These are phyloP conservation scores for Euphorbia lathyris DNA, from an alignment of 345 rosid genomes.

Conservation along the genomic window DNA sequence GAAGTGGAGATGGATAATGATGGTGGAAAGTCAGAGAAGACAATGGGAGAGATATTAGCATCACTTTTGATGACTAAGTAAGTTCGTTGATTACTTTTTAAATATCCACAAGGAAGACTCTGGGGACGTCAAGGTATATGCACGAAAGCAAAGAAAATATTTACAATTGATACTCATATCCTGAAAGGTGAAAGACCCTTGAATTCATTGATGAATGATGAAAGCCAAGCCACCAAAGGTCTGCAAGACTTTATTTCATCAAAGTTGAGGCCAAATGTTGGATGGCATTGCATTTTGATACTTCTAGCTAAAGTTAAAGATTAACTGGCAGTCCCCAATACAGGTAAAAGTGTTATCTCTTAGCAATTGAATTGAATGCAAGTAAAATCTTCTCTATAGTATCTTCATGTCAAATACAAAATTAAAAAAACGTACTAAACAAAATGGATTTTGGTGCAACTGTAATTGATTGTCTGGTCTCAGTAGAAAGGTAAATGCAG, in stretches of 20 bases:
- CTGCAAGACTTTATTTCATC: background rate
- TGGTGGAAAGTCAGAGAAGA: constrained; percentile 60
- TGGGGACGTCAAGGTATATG: background rate
- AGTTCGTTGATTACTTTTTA: too few relatives aligned
- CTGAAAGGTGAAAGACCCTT: background rate
- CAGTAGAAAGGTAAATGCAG: too few relatives aligned
- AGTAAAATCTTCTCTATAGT: too few relatives aligned
- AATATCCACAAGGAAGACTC: background rate
- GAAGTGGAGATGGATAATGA: constrained; percentile 59
- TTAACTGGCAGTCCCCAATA: too few relatives aligned
- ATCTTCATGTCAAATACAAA: too few relatives aligned
- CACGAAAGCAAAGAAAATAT: background rate
- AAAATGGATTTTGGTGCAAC: too few relatives aligned
- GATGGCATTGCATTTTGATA: background rate
- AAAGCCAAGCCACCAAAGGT: too few relatives aligned
- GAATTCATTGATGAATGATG: background rate
- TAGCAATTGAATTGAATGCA: too few relatives aligned
- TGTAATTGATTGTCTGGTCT: too few relatives aligned
- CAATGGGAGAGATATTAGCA: constrained; percentile 88
- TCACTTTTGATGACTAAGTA: constrained; percentile 51
- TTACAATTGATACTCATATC: constrained; percentile 4
- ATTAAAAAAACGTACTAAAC: too few relatives aligned
- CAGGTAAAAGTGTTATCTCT: too few relatives aligned
- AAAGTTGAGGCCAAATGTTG: background rate
- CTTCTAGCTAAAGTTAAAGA: background rate